Percentiles rank a stretch among this genome's conserved stretches.
Conservation (phyloP, 306 rosid genomes). For the Cucurbita argyrosperma region DNA sequence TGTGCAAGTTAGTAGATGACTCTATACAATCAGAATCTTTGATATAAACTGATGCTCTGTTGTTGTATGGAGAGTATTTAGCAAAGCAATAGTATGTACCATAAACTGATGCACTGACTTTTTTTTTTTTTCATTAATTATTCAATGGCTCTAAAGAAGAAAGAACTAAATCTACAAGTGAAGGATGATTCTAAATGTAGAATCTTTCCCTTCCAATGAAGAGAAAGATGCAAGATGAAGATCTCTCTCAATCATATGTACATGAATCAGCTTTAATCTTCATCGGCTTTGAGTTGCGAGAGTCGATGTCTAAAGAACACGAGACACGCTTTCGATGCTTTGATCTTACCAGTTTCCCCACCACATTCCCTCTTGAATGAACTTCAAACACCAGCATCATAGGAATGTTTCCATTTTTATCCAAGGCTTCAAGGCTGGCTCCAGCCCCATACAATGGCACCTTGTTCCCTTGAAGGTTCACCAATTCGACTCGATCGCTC, state of each 20-base stretch:
- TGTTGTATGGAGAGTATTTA: not conserved
- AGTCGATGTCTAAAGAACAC: conserved; percentile 32
- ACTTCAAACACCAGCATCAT: conserved; percentile 49
- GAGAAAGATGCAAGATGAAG: not conserved
- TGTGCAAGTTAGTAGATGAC: not conserved
- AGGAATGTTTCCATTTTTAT: conserved; percentile 33
- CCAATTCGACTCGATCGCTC: conserved; percentile 24
- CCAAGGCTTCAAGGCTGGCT: conserved; percentile 32
- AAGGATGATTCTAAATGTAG: not conserved
- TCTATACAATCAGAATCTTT: not conserved
- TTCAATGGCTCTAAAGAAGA: not conserved
- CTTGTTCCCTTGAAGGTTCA: conserved; percentile 52
- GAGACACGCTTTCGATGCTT: conserved; percentile 32
- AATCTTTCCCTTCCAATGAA: not conserved
- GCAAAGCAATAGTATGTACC: not conserved
- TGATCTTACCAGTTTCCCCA: conserved; percentile 61
- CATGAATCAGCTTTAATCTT: conserved; percentile 38
- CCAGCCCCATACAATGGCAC: conserved; percentile 81
- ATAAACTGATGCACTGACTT: not conserved
- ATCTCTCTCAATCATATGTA: conserved; percentile 22
- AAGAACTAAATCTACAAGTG: not conserved
- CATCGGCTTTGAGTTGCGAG: conserved; percentile 32
- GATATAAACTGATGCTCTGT: not conserved
- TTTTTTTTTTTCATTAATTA: not conserved
- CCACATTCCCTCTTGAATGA: conserved; percentile 37